Evolutionary conservation across 257 asterid species (phyloP), one percentile per base, ranked within the genome.

Genomic region (Lavandula angustifolia): DNA sequence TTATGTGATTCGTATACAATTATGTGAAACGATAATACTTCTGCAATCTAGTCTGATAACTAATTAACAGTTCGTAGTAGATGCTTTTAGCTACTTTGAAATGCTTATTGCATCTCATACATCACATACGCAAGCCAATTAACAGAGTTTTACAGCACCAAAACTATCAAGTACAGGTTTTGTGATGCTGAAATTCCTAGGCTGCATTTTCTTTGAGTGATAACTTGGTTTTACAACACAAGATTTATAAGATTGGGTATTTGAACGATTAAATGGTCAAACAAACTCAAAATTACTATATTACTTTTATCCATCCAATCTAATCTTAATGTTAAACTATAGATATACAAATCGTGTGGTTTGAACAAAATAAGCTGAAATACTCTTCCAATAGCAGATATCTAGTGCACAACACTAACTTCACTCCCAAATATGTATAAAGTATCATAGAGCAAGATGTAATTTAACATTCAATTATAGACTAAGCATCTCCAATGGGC

Each of bases 51-150:
- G 4, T 51, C 35, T 9, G 52, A 10, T 53, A 22, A 37, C 35
- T 12, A 29, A 60, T 10, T 7, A 13, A 33, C 3, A 31, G 5
- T 35, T 33, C n/a, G 6, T n/a, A 3, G 6, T 37, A 37, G 9
- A 4, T 10, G 27, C 7, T 35, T 47, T 27, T 60, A 18, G 35
- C 68, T 29, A 48, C 27, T 6, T 3, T 10, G 2, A 10, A 42
- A 42, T 9, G 13, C 47, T 42, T 11, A 9, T 10, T 42, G 14
- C 47, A 42, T 10, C 47, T 42, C 13, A 1, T 2, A 11, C 17
- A 44, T 44, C 17, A 58, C 18, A 56, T 37, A n/a, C 59, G 49
- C 11, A 31, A 71, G 27, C 41, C 43, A 38, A 44, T 44, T 12
- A 58, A 32, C 41, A 31, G 3, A 32, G 41, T 6, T 40, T 37